Evolutionary conservation across 768 basidiomycete genomes (phyloP).

Genomic region (Pleurotus tuoliensis): DNA sequence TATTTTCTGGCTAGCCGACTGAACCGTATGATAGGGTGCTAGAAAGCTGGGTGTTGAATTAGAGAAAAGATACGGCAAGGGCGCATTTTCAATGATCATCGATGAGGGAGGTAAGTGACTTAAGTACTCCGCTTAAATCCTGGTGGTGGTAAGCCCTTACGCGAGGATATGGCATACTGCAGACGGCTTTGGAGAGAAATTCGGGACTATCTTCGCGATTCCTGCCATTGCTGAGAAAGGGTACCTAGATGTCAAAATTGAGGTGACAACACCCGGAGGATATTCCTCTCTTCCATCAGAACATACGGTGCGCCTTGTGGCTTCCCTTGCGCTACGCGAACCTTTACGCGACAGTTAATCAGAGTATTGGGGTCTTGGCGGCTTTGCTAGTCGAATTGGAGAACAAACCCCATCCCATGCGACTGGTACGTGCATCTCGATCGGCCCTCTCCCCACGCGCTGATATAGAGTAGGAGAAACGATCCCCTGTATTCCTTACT

Average conservation of each 20-base stretch:
- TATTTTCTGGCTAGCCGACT: background rate
- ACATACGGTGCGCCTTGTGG: slow-evolving; percentile 57
- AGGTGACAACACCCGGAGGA: slow-evolving; percentile 69
- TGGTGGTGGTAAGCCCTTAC: no score
- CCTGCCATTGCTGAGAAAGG: slow-evolving; percentile 77
- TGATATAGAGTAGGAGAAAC: background rate
- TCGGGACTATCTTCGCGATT: slow-evolving; percentile 52
- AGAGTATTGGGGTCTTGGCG: slow-evolving; percentile 60
- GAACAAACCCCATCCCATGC: slow-evolving; percentile 29
- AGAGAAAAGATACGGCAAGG: slow-evolving; percentile 57
- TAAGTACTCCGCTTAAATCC: slow-evolving; percentile 13
- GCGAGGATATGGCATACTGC: background rate
- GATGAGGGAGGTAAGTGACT: slow-evolving; percentile 84
- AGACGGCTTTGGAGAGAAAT: slow-evolving; percentile 43
- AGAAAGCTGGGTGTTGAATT: slow-evolving; percentile 42
- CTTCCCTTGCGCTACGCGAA: background rate
- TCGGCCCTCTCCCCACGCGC: background rate
- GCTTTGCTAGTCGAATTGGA: slow-evolving; percentile 48
- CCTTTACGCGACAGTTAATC: background rate
- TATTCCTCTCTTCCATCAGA: slow-evolving; percentile 82
- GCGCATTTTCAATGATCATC: slow-evolving; percentile 73
- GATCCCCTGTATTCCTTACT: background rate
- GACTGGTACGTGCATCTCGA: slow-evolving; percentile 26
- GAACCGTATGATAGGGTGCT: slow-evolving; percentile 45
- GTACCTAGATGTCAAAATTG: slow-evolving; percentile 55